Percentiles rank a stretch among this genome's conserved stretches.
These are phyloP conservation scores for Podospora sp. DNA, from an alignment of 495 filamentous ascomycete species.

Conservation along the genomic window DNA sequence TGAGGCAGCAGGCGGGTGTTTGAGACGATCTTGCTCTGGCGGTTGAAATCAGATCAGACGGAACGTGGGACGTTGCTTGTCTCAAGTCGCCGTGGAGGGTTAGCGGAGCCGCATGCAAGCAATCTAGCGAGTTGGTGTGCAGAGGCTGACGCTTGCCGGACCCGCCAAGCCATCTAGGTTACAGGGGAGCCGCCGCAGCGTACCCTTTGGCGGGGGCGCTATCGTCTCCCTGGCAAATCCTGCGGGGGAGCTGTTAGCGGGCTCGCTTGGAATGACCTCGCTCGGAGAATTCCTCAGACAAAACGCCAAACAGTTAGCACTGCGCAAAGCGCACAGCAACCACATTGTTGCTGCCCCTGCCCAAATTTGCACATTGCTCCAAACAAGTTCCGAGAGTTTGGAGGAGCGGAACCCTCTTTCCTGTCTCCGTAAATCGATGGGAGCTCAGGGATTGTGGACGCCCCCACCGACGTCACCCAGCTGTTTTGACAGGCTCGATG, in stretches of 20 bases:
- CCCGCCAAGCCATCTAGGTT: not conserved
- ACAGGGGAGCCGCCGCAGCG: not conserved
- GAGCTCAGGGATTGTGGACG: not conserved
- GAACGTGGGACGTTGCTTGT: conserved; percentile 37
- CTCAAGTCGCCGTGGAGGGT: conserved; percentile 26
- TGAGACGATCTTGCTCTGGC: conserved; percentile 22
- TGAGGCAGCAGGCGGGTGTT: conserved; percentile 16
- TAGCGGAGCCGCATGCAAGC: conserved; percentile 35
- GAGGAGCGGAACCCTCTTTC: conserved; percentile 1
- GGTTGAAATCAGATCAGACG: conserved; percentile 37
- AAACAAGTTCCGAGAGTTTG: not conserved
- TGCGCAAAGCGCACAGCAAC: conserved; percentile 7
- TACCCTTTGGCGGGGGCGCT: conserved; percentile 1
- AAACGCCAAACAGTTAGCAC: conserved; percentile 17
- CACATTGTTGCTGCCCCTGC: not conserved
- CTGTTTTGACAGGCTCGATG: not conserved
- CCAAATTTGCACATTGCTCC: not conserved
- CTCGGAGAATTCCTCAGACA: conserved; percentile 33
- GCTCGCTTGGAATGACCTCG: not conserved
- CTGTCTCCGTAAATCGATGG: not conserved
- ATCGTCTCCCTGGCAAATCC: conserved; percentile 3
- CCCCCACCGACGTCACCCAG: not conserved
- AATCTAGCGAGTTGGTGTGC: conserved; percentile 2
- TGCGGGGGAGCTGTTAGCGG: conserved; percentile 13
- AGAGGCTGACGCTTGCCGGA: conserved; percentile 1